Percentiles rank a stretch among this genome's conserved stretches.
Evolutionary conservation across 805 yeast species (phyloP).

Genomic region (Monosporozyma aerobia): DNA sequence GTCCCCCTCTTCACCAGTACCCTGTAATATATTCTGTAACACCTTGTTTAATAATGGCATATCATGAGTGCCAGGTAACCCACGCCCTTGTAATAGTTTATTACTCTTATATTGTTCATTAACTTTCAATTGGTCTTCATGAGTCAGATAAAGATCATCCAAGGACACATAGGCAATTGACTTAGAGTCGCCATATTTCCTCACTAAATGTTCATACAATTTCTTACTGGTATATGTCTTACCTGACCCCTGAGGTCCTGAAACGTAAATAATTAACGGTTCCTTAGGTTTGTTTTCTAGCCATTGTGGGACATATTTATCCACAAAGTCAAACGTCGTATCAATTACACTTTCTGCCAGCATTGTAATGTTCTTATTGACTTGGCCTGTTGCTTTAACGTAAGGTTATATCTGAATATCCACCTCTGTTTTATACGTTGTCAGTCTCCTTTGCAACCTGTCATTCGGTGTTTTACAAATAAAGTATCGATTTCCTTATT

Average conservation of each 20-base stretch:
- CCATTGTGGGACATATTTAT: slow-evolving; percentile 16
- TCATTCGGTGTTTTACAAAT: too few relatives aligned
- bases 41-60: slow-evolving; percentile 31
- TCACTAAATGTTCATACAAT: slow-evolving; percentile 30
- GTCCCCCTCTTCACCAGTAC: slow-evolving; percentile 19
- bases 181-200: slow-evolving; percentile 30
- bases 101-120: slow-evolving; percentile 37
- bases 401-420: too few relatives aligned
- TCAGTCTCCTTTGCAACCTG: too few relatives aligned
- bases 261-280: slow-evolving; percentile 47
- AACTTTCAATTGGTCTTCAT: slow-evolving; percentile 46
- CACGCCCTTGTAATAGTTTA: slow-evolving; percentile 62
- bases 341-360: slow-evolving; percentile 4
- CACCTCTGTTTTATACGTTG: too few relatives aligned
- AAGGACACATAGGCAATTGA: slow-evolving; percentile 49
- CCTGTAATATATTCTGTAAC: slow-evolving; percentile 17
- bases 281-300: slow-evolving; percentile 10
- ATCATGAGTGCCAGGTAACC: slow-evolving; percentile 94
- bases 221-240: slow-evolving; percentile 48
- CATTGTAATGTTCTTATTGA: not conserved
- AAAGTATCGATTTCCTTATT: too few relatives aligned
- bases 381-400: not conserved
- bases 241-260: slow-evolving; percentile 79
- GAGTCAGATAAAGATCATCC: slow-evolving; percentile 78
- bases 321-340: slow-evolving; percentile 12